Conservation (phyloP, 1,284 basidiomycete species). For the Ustilago tritici region DNA sequence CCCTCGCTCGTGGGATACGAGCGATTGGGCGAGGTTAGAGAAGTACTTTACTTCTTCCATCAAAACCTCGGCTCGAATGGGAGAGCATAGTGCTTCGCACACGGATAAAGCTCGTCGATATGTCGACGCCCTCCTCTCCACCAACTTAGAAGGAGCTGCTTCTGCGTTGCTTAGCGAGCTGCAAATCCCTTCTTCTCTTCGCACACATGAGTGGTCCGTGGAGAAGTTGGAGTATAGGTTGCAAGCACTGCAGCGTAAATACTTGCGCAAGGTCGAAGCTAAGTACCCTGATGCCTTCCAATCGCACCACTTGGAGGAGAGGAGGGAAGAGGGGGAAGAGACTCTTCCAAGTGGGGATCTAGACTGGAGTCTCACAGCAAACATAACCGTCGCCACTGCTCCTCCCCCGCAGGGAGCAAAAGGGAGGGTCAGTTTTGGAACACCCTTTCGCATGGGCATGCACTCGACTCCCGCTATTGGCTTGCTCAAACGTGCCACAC, state of each 20-base stretch:
- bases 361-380: conserved; percentile 38
- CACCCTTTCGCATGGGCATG: conserved; percentile 43
- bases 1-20: conserved; percentile 28
- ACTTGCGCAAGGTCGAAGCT: conserved; percentile 25
- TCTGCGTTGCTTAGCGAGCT: conserved; percentile 27
- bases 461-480: conserved; percentile 46
- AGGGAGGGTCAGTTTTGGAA: conserved; percentile 45
- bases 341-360: conserved; percentile 39
- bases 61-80: background rate
- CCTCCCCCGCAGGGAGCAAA: background rate
- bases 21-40: conserved; percentile 45
- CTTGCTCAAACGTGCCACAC: conserved; percentile 22
- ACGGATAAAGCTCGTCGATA: conserved; percentile 8
- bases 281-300: conserved; percentile 23
- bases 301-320: background rate
- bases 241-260: conserved; percentile 43
- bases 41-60: conserved; percentile 39
- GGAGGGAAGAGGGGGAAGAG: conserved; percentile 3
- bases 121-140: conserved; percentile 20
- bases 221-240: conserved; percentile 30
- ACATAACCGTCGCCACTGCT: conserved; percentile 10
- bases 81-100: background rate
- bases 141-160: conserved; percentile 11
- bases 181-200: background rate
- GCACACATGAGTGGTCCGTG: conserved; percentile 27